phyloP scores from a whole-genome alignment of 1,139 yeast species.

The Ogataea hybrid region DNA sequence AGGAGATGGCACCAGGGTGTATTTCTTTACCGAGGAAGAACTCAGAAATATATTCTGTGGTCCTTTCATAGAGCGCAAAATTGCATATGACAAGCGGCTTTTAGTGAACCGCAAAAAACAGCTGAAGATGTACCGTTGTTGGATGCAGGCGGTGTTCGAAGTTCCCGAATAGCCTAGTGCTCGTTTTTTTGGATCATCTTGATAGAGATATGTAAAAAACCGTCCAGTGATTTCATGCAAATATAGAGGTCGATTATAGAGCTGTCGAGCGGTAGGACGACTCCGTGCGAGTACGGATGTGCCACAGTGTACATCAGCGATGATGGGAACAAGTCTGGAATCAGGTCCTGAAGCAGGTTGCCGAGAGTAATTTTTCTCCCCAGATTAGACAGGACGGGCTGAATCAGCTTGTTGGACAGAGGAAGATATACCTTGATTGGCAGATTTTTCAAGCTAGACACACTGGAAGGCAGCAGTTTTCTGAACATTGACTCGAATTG shows the following conservation, averaged over 20 bases:
- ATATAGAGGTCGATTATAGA: conserved; percentile 54
- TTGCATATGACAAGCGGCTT: conserved; percentile 87
- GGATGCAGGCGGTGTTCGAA: conserved; percentile 91
- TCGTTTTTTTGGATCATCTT: conserved; percentile 22
- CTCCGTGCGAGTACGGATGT: conserved; percentile 62
- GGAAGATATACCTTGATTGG: conserved; percentile 64
- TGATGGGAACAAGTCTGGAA: conserved; percentile 48
- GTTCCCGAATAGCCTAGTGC: conserved; percentile 21
- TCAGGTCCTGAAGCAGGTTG: conserved; percentile 37
- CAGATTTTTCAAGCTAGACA: conserved; percentile 38
- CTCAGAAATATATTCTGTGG: conserved; percentile 68
- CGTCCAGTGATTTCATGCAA: conserved; percentile 63
- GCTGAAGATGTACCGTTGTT: conserved; percentile 92
- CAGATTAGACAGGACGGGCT: conserved; percentile 39
- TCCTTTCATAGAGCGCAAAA: conserved; percentile 60
- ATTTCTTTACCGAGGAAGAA: conserved; percentile 94
- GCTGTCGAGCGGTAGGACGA: conserved; percentile 45
- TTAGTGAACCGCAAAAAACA: conserved; percentile 90
- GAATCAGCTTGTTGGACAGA: conserved; percentile 44
- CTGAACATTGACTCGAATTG: conserved; percentile 38
- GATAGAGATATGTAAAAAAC: conserved; percentile 66
- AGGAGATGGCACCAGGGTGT: conserved; percentile 98
- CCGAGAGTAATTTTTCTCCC: conserved; percentile 37
- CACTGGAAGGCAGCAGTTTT: conserved; percentile 39
- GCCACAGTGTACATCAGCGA: conserved; percentile 36